A percentile compares a stretch with the other conserved stretches of the same genome.
These are phyloP conservation scores for Amniculicola lignicola DNA, from an alignment of 495 filamentous ascomycete genomes.

Conservation along the genomic window DNA sequence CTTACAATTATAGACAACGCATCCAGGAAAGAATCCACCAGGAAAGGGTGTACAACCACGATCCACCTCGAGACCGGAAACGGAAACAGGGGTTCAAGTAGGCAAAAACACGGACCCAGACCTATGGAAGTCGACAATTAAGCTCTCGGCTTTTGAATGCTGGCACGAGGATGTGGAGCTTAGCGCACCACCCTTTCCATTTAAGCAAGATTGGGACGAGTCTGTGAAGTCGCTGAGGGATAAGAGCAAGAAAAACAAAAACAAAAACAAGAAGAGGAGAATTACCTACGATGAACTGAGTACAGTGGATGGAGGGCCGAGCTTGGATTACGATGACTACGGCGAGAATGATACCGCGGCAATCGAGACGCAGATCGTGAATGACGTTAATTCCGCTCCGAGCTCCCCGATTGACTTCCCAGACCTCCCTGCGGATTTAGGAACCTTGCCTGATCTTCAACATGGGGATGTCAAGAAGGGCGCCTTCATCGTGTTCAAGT, in stretches of 20 bases:
- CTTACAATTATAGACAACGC: too few relatives aligned
- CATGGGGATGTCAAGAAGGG: conserved; percentile 55
- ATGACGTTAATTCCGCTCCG: conserved; percentile 31
- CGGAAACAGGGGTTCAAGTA: too few relatives aligned
- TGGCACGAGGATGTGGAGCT: conserved; percentile 65
- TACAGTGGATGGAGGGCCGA: too few relatives aligned
- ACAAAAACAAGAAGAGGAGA: conserved; percentile 34
- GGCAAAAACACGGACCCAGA: too few relatives aligned
- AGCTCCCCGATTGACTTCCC: conserved; percentile 49
- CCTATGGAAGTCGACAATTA: conserved; percentile 71
- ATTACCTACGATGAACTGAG: too few relatives aligned
- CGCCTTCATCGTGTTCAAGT: conserved; percentile 76
- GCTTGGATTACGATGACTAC: conserved; percentile 30
- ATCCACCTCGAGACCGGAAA: too few relatives aligned
- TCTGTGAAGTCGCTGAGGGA: conserved; percentile 66
- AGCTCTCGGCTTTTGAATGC: conserved; percentile 77
- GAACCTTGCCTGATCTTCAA: conserved; percentile 52
- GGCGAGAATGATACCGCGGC: conserved; percentile 34
- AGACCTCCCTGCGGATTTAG: conserved; percentile 60
- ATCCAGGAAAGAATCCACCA: too few relatives aligned
- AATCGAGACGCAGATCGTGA: conserved; percentile 32
- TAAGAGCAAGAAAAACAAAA: conserved; percentile 43
- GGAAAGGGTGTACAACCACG: too few relatives aligned
- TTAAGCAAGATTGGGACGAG: conserved; percentile 81
- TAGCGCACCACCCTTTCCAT: conserved; percentile 83